Percentiles rank a stretch among this genome's conserved stretches.
Evolutionary conservation across 176 grass and related monocot genomes (phyloP).

Genomic region (Avena eriantha): DNA sequence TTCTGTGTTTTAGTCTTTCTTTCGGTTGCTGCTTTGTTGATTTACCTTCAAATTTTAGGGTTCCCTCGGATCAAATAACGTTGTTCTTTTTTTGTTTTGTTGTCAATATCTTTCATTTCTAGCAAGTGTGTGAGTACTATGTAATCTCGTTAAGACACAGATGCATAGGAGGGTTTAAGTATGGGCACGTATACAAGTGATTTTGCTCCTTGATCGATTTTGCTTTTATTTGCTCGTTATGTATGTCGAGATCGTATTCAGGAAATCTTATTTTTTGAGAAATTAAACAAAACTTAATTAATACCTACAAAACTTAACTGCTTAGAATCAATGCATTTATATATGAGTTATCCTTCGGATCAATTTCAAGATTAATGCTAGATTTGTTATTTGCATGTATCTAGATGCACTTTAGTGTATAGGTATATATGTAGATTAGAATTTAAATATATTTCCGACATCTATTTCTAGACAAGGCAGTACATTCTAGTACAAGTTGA

Average conservation of each 20-base stretch:
- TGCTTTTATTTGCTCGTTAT: neutral
- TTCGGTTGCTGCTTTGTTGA: no score
- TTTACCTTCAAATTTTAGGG: neutral
- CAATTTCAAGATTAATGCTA: neutral
- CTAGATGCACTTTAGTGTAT: no score
- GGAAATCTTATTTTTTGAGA: neutral
- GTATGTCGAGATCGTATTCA: neutral
- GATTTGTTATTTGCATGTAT: no score
- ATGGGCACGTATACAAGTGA: neutral
- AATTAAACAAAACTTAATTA: neutral
- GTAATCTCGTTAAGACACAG: constrained; percentile 1
- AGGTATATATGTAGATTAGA: no score
- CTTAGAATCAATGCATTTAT: neutral
- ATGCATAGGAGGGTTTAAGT: neutral
- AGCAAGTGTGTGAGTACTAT: neutral
- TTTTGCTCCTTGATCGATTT: neutral
- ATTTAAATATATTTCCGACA: no score
- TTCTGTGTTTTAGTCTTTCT: no score
- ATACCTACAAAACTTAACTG: neutral
- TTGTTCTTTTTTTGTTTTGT: neutral
- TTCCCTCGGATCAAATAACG: constrained; percentile 9
- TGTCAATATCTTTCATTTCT: neutral
- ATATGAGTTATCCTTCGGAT: neutral
- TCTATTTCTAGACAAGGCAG: no score
- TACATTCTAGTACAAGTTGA: no score